Evolutionary conservation across 768 basidiomycete species (phyloP), one percentile per base, ranked within the genome.

Genomic region (Rhizopogon sp.): DNA sequence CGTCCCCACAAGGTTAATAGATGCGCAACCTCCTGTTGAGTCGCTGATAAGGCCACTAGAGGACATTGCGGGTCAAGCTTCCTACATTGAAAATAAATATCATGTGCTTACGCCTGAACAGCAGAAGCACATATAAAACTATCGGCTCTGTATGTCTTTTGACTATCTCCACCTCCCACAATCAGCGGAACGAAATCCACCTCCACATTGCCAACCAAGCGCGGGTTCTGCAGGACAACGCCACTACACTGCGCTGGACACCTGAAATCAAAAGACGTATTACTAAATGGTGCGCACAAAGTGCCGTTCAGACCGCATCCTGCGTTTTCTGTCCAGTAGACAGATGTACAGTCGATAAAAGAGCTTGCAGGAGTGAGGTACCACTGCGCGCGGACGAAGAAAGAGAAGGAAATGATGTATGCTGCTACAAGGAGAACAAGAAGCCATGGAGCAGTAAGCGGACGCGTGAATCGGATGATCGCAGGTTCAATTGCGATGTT

Each of bases 71-170:
- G 45, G 25, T 64, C 16, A 49, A 64, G 53, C 50, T 52, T 46
- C 22, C 20, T 43, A 54, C 35, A 11, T 25, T 35, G 37, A 35
- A 41, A 17, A n/a, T 35, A 58, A 31, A 54, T 43, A 14, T 35
- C 52, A 53, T 51, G 22, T 51, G 78, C 81, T 69, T 66, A 92
- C 85, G 84, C 82, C 74, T 93, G 91, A 40, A 85, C 75, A 40
- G 90, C 92, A 41, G 92, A 84, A 41, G 89, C 83, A 66, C 93
- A 94, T 39, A 93, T 81, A 66, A 93, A 94, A 54, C 79, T 84
- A 66, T 94, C 93, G 2, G 84, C 90, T 63, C 93, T 79, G 63
- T 93, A 94, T 4, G 90, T 93, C 40, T 66, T 64, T 45, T 83
- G 75, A 0, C 57, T 57, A 70, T 92, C 90, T 2, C 91, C 90